These are phyloP conservation scores for Verticillium dahliae DNA, from an alignment of 2,329 filamentous ascomycete genomes.

Conservation along the genomic window DNA sequence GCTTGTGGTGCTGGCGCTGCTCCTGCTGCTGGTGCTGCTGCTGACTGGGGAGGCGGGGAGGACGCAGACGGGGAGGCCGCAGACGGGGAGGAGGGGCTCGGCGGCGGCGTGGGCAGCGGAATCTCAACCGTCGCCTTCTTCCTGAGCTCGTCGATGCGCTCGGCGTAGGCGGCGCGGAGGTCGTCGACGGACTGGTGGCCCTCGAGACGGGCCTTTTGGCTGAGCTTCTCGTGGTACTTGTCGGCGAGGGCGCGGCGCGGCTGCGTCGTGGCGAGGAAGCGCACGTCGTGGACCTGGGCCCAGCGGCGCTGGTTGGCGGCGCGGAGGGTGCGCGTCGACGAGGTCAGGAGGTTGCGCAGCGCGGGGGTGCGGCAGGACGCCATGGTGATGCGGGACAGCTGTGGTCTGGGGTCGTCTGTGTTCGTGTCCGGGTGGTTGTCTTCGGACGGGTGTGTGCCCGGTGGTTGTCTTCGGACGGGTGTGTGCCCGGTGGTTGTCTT, in stretches of 20 bases:
- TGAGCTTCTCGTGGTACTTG: slow-evolving; percentile 82
- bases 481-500: too few species aligned
- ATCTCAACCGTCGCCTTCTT: slow-evolving; percentile 37
- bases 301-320: slow-evolving; percentile 63
- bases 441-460: too few species aligned
- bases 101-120: slow-evolving; percentile 22
- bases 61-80: slow-evolving; percentile 7
- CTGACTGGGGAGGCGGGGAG: slow-evolving; percentile 9
- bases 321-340: slow-evolving; percentile 23
- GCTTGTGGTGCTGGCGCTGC: too few species aligned
- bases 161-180: slow-evolving; percentile 75
- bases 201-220: slow-evolving; percentile 69
- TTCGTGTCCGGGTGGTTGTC: too few species aligned
- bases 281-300: slow-evolving; percentile 88
- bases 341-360: slow-evolving; percentile 38
- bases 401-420: too few species aligned
- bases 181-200: slow-evolving; percentile 65
- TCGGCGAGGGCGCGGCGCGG: slow-evolving; percentile 64
- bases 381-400: slow-evolving; percentile 26
- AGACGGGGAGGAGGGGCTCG: slow-evolving; percentile 5
- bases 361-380: slow-evolving; percentile 38
- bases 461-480: too few species aligned
- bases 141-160: slow-evolving; percentile 69
- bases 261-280: slow-evolving; percentile 77
- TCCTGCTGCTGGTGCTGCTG: slow-evolving; percentile 11